Base-by-base conservation (phyloP, 345 rosid species). In the Corchorus capsularis region DNA sequence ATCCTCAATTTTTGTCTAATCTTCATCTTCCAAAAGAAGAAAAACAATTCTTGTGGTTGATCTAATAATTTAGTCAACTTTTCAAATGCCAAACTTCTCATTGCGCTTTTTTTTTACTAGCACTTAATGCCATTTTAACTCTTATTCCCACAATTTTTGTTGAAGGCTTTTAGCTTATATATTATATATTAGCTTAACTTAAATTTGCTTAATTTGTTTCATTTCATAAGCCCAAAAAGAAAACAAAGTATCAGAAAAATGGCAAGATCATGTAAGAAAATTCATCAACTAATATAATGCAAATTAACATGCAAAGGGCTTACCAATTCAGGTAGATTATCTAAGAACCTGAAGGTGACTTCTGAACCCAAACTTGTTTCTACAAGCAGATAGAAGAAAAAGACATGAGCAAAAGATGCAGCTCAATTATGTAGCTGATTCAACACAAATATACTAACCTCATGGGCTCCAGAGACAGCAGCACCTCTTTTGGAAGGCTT, bases 291-390 rank as follows among this genome's bases (percentile, higher is more conserved):
- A 13, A 12, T 27, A 32, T 35, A 73, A 62, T 22, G 68, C 47
- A 9, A 73, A 61, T 27, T 11, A 47, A 47, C 11, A 55, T 27
- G 35, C 12, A 47, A 70, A 14, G 12, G 32, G 19, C 73, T 79
- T 82, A 88, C 90, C 85, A 69, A 65, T 67, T 77, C 77, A 74
- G 73, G 67, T 75, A 77, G 74, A 73, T 70, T 61, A 57, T 67
- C 86, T 87, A 92, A 65, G 91, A 83, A 69, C 90, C 94, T 5
- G 90, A 83, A 67, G 91, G 75, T 65, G 96, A 79, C 75, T 91
- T 93, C 79, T 91, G 97, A 78, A 93, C 86, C 97, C 97, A 93
- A 71, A 86, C 90, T 75, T 91, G 96, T 85, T 91, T 93, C 97
- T 93, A 93, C 77, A 72, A 72, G 57, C 20, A 20, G 43, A 53